phyloP scores from a whole-genome alignment of 2,329 filamentous ascomycete genomes.

The Ramularia endophylla region DNA sequence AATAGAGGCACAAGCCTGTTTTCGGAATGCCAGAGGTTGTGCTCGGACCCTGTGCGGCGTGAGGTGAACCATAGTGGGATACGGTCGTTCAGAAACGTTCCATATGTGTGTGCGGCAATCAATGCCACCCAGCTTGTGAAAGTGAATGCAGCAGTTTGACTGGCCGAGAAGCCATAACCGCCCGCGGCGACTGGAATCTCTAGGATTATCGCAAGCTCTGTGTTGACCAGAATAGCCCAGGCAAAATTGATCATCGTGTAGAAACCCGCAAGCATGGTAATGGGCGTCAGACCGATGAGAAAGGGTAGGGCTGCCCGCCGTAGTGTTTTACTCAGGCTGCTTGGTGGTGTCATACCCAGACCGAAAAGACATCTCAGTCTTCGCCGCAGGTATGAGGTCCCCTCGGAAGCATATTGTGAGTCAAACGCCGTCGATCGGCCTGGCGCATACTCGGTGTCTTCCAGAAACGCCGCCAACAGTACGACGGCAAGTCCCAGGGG shows the following conservation, averaged over 20 bases:
- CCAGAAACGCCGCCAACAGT: slow-evolving; percentile 2
- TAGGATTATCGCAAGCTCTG: slow-evolving; percentile 2
- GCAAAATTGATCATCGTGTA: slow-evolving; percentile 1
- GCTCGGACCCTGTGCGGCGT: slow-evolving; percentile 1
- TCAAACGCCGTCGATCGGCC: neutral
- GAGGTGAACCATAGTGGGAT: slow-evolving; percentile 1
- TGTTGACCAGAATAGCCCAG: slow-evolving; percentile 5
- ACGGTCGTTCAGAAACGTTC: slow-evolving; percentile 3
- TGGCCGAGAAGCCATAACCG: slow-evolving; percentile 3
- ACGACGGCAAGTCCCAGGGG: neutral
- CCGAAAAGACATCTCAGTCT: no score
- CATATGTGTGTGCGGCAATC: slow-evolving; percentile 1
- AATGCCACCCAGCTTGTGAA: slow-evolving; percentile 5
- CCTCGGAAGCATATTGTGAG: neutral
- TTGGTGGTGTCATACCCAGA: slow-evolving; percentile 1
- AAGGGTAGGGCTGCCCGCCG: neutral
- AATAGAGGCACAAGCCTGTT: slow-evolving; percentile 4
- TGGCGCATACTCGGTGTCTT: slow-evolving; percentile 5
- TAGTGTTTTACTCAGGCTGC: neutral
- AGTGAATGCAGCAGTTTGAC: slow-evolving; percentile 3
- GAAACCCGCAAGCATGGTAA: slow-evolving; percentile 1
- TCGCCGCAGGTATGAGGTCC: neutral
- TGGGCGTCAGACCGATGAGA: neutral
- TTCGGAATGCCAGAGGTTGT: slow-evolving; percentile 1
- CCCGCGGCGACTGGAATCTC: neutral